phyloP scores from a whole-genome alignment of 495 filamentous ascomycete genomes.

The Talaromyces proteolyticus region DNA sequence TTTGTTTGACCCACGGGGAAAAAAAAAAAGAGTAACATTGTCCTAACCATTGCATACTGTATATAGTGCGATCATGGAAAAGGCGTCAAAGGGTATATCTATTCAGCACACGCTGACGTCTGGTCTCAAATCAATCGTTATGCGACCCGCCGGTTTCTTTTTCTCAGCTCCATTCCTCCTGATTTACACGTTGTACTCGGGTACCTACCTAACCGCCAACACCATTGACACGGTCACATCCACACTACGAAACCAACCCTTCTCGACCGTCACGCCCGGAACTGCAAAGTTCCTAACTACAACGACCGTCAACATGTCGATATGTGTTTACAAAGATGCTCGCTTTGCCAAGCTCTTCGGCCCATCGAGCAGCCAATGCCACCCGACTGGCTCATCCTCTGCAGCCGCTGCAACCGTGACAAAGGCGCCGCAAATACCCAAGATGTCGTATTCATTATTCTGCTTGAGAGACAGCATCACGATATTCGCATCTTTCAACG shows the following conservation, averaged over 20 bases:
- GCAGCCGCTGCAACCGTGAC: conserved; percentile 40
- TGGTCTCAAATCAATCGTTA: conserved; percentile 58
- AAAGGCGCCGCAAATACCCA: conserved; percentile 29
- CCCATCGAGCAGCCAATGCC: conserved; percentile 15
- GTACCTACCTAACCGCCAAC: conserved; percentile 91
- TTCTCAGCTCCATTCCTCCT: conserved; percentile 77
- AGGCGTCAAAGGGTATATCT: conserved; percentile 76
- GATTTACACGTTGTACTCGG: conserved; percentile 82
- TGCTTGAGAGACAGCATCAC: conserved; percentile 81
- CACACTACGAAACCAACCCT: conserved; percentile 50
- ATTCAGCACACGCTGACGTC: conserved; percentile 59
- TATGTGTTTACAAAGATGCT: conserved; percentile 92
- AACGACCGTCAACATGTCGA: conserved; percentile 74
- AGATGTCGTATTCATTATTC: conserved; percentile 69
- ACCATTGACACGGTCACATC: conserved; percentile 74
- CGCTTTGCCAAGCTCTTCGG: conserved; percentile 83
- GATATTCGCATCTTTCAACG: conserved; percentile 90
- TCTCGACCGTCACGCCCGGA: conserved; percentile 61
- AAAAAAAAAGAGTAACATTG: conserved; percentile 8
- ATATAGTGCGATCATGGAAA: conserved; percentile 84
- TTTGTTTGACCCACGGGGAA: conserved; percentile 29
- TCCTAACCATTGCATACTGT: too few species aligned
- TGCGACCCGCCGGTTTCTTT: conserved; percentile 64
- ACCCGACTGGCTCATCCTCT: conserved; percentile 12
- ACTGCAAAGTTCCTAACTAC: conserved; percentile 81